Evolutionary conservation across 192 early-diverging fungal genomes (phyloP), one percentile per base, ranked within the genome.

Genomic region (Endogone sp.): DNA sequence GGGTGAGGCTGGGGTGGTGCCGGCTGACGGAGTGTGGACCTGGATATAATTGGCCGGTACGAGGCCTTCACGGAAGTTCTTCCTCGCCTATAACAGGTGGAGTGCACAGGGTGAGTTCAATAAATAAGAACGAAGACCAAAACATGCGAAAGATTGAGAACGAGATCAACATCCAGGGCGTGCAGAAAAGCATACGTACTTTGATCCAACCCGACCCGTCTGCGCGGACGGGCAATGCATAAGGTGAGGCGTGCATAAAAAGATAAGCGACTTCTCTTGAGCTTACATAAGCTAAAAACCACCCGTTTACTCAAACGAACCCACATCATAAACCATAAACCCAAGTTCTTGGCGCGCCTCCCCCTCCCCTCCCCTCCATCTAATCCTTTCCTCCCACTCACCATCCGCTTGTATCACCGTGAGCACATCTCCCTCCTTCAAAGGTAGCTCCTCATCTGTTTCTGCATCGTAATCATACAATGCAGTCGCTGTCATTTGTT

Each of bases 121-220:
- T n/a, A n/a, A n/a, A n/a, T n/a, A n/a, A n/a, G n/a, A n/a, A n/a
- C n/a, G n/a, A n/a, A n/a, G n/a, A n/a, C n/a, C n/a, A n/a, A n/a
- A n/a, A n/a, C n/a, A n/a, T n/a, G n/a, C n/a, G n/a, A n/a, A n/a
- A n/a, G n/a, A n/a, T n/a, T n/a, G n/a, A n/a, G n/a, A n/a, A n/a
- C n/a, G n/a, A n/a, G 6, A 44, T 44, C 37, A 9, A n/a, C 27
- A 20, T 6, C 20, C 4, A 60, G 4, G 59, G 9, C 20, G 4
- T 60, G 59, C 20, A 23, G 9, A 20, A n/a, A 60, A 20, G 4
- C 4, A 3, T 60, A 6, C n/a, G 32, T 61, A 88, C 84, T 59
- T 77, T 86, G 2, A 85, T 74, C 87, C 87, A 89, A 1, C 87
- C 87, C 9, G 81, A 76, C 2, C 83, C 87, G 66, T 85, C 87